Evolutionary conservation across 2,329 filamentous ascomycete species (phyloP).

Genomic region (Coniochaeta sp.): DNA sequence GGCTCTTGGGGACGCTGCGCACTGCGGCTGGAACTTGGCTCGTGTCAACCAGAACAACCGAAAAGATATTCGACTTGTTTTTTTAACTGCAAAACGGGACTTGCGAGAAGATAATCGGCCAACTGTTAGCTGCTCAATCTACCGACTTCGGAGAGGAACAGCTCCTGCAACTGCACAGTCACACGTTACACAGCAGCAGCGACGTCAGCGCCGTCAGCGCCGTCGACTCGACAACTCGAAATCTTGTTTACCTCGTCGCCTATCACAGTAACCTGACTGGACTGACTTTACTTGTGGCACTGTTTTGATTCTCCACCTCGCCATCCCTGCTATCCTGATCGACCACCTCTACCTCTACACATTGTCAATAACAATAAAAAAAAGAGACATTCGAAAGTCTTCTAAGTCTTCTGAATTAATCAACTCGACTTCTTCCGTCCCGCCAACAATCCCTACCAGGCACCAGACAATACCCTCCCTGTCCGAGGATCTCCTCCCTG

Average conservation of each 20-base stretch:
- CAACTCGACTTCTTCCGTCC: not conserved
- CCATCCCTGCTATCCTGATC: not conserved
- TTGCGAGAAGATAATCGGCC: not conserved
- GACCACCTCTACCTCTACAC: not conserved
- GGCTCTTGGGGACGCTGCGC: not conserved
- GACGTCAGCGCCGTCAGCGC: not conserved
- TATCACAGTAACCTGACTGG: no score
- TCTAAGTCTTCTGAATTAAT: not conserved
- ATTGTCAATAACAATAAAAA: not conserved
- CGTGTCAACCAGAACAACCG: no score
- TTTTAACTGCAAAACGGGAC: no score
- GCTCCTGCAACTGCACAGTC: not conserved
- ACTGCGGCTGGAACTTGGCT: no score
- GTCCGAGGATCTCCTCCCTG: not conserved
- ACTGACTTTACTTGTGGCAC: no score
- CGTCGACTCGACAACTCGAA: slow-evolving; percentile 1
- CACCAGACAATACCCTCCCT: not conserved
- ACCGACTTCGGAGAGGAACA: not conserved
- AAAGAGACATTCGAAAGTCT: not conserved
- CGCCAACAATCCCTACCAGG: not conserved
- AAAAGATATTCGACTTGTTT: no score
- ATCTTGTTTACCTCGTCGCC: slow-evolving; percentile 1
- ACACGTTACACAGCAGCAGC: not conserved
- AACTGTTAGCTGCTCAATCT: not conserved
- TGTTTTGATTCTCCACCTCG: not conserved